Percentiles rank a stretch among this genome's conserved stretches.
Conservation (phyloP, 1,284 basidiomycete species). For the Porogramme epimiltina region DNA sequence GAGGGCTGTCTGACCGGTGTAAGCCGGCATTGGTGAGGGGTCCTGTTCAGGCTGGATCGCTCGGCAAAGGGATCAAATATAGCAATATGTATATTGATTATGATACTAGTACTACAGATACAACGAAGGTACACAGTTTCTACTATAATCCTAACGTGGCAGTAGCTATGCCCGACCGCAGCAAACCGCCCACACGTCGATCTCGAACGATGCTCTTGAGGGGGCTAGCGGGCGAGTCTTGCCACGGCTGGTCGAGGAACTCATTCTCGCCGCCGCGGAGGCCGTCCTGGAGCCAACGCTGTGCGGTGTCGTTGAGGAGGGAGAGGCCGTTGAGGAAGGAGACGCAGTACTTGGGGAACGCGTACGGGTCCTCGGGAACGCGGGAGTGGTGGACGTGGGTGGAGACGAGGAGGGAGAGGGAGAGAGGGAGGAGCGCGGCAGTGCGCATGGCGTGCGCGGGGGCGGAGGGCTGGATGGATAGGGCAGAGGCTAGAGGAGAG, state of each 20-base stretch:
- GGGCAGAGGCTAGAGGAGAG: no score
- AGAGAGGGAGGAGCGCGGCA: constrained; percentile 23
- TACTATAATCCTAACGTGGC: no score
- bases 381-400: constrained; percentile 65
- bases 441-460: constrained; percentile 14
- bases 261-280: constrained; percentile 73
- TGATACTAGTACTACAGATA: no score
- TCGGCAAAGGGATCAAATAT: no score
- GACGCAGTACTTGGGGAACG: constrained; percentile 85
- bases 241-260: constrained; percentile 71
- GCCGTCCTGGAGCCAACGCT: constrained; percentile 69
- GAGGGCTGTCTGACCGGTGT: no score
- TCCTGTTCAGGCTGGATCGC: no score
- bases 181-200: no score
- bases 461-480: no score
- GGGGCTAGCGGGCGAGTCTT: constrained; percentile 40
- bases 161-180: no score
- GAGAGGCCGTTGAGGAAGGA: constrained; percentile 81
- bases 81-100: no score
- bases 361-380: constrained; percentile 73
- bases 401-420: constrained; percentile 25
- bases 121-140: no score
- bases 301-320: constrained; percentile 73
- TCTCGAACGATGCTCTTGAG: constrained; percentile 65
- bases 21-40: no score